phyloP scores from a whole-genome alignment of 2,329 filamentous ascomycete genomes.

The Stagonosporopsis rhizophila region DNA sequence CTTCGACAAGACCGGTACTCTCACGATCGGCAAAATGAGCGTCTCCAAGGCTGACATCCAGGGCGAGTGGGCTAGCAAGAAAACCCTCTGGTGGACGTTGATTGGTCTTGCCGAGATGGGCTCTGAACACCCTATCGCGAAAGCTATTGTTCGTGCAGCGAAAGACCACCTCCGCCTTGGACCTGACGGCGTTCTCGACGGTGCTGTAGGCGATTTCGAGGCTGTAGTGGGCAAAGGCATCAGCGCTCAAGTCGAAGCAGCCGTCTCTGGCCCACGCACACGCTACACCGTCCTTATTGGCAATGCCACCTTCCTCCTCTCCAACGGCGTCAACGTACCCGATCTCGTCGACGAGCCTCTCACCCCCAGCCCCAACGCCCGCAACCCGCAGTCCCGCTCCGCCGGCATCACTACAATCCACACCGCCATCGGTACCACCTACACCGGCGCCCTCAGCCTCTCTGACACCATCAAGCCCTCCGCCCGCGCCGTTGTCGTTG shows the following conservation, averaged over 20 bases:
- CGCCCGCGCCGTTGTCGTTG: constrained; percentile 79
- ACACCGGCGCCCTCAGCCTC: constrained; percentile 82
- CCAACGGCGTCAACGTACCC: constrained; percentile 72
- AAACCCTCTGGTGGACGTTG: constrained; percentile 91
- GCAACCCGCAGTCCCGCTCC: constrained; percentile 51
- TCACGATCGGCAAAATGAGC: constrained; percentile 95
- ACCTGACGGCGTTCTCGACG: constrained; percentile 76
- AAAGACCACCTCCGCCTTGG: constrained; percentile 77
- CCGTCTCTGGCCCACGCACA: constrained; percentile 68
- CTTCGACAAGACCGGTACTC: constrained; percentile 93
- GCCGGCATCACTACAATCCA: constrained; percentile 89
- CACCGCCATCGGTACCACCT: constrained; percentile 81
- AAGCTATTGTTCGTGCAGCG: constrained; percentile 78
- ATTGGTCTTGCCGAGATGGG: constrained; percentile 94
- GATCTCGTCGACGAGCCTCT: constrained; percentile 60
- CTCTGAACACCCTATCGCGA: constrained; percentile 95
- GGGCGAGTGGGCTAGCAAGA: constrained; percentile 72
- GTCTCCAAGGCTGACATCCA: constrained; percentile 76
- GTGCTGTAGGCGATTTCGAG: constrained; percentile 84
- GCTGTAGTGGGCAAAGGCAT: constrained; percentile 86
- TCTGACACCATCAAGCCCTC: constrained; percentile 91
- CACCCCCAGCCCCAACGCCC: constrained; percentile 38
- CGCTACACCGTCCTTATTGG: constrained; percentile 84
- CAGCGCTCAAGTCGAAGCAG: constrained; percentile 80
- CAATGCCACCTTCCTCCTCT: constrained; percentile 77